Evolutionary conservation across 176 grass and related monocot genomes (phyloP).

Genomic region (Eragrostis curvula): DNA sequence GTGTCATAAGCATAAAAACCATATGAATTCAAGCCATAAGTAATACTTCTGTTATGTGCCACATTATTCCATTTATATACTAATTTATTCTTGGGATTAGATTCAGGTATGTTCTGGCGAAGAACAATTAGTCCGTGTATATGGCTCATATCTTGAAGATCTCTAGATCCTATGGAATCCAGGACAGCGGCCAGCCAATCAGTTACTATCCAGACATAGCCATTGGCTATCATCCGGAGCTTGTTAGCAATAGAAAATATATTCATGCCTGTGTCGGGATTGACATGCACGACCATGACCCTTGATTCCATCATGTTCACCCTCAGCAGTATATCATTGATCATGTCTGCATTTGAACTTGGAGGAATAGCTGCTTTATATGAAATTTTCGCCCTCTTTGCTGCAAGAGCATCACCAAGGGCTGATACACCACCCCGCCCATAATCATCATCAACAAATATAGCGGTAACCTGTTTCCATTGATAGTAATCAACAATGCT

Average conservation of each 20-base stretch:
- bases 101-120: conserved; percentile 65
- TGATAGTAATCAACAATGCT: conserved; percentile 77
- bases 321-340: conserved; percentile 58
- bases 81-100: conserved; percentile 63
- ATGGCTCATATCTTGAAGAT: conserved; percentile 48
- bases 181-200: conserved; percentile 86
- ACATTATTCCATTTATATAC: conserved; percentile 64
- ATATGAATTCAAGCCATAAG: conserved; percentile 65
- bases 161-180: conserved; percentile 52
- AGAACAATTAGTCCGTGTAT: conserved; percentile 80
- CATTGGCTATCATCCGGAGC: conserved; percentile 60
- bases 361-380: conserved; percentile 75
- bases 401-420: conserved; percentile 68
- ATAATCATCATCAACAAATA: conserved; percentile 92
- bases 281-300: conserved; percentile 80
- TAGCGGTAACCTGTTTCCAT: conserved; percentile 75
- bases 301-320: conserved; percentile 90
- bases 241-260: conserved; percentile 69
- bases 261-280: conserved; percentile 72
- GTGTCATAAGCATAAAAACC: conserved; percentile 87
- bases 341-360: conserved; percentile 43
- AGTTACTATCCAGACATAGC: conserved; percentile 91
- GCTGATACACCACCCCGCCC: conserved; percentile 63
- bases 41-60: conserved; percentile 45
- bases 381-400: conserved; percentile 64